Conservation (phyloP, 495 filamentous ascomycete genomes). For the Neurospora africana region DNA sequence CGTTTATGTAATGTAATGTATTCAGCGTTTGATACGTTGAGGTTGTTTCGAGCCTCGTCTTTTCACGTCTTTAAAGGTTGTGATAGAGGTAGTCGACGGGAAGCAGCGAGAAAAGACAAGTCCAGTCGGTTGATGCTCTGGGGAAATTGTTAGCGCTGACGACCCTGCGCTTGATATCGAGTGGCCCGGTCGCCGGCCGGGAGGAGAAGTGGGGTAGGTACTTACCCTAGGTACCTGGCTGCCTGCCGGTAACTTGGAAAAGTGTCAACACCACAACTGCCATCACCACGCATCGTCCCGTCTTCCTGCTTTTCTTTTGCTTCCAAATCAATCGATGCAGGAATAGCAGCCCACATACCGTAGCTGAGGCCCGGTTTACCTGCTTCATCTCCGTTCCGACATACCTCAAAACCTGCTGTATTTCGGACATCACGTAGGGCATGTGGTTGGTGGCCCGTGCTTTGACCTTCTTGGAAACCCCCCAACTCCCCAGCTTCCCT, state of each 20-base stretch:
- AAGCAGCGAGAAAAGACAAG: no score
- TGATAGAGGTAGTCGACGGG: no score
- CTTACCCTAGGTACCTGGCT: not conserved
- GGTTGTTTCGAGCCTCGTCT: not conserved
- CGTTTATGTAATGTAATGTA: not conserved
- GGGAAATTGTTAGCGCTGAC: not conserved
- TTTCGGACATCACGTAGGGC: not conserved
- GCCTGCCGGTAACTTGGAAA: not conserved
- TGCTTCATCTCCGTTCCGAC: not conserved
- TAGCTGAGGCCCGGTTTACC: not conserved
- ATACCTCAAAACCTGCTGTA: not conserved
- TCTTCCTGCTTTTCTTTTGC: not conserved
- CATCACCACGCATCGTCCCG: not conserved
- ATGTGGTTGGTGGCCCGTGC: not conserved
- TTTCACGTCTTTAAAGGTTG: not conserved
- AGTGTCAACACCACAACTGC: not conserved
- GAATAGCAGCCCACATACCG: not conserved
- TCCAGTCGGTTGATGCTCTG: not conserved
- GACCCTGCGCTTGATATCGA: not conserved
- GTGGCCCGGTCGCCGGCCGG: not conserved
- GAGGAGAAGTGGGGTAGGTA: not conserved
- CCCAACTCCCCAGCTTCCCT: not conserved
- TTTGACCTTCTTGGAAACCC: not conserved
- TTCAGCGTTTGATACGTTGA: not conserved
- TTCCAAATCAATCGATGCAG: not conserved